Base-by-base conservation (phyloP, 2,329 filamentous ascomycete genomes). In the Colletotrichum incanum region DNA sequence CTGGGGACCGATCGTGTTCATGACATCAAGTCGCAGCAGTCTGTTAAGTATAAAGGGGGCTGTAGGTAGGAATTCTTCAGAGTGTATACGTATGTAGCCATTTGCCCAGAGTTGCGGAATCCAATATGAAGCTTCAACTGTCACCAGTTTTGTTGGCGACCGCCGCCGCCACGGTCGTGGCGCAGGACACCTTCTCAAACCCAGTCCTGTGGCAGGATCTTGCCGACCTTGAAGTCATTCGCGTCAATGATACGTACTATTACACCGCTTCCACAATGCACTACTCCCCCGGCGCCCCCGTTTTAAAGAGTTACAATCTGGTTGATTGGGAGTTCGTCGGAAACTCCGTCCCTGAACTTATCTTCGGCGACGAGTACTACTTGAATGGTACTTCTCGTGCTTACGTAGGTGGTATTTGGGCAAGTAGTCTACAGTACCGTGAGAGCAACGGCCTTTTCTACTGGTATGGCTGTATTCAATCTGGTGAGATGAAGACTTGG, bases 321-420 rank as follows among this genome's bases (percentile, higher is more conserved):
- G 80, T 85, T n/a, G 85, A 84, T 63, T 85, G 83, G 83, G 79
- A 83, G 47, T 76, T 74, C 31, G 74, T 82, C 16, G 77, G 80
- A 0, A 81, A 84, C 59, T 81, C 80, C 1, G 78, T 84, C 0
- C 82, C 82, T 2, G 67, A 67, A 9, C 76, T 82, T 3, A 66
- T 83, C 66, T 89, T 84, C 76, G 83, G 83, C n/a, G 73, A 79
- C 28, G 80, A 80, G 18, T 89, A 89, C 78, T 80, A 86, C 76
- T 76, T 89, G 43, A 80, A 79, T 18, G 80, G 79, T 59, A 80
- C 80, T 9, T 79, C 79, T 7, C 77, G 80, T 3, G 86, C 86
- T 0, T 89, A 89, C 72, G 82, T 86, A 7, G 81, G 84, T 59
- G 88, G 88, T 5, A 88, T 86, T 37, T 90, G 86, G 85, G 88